Base-by-base conservation (phyloP, 345 rosid genomes). In the Excoecaria agallocha region DNA sequence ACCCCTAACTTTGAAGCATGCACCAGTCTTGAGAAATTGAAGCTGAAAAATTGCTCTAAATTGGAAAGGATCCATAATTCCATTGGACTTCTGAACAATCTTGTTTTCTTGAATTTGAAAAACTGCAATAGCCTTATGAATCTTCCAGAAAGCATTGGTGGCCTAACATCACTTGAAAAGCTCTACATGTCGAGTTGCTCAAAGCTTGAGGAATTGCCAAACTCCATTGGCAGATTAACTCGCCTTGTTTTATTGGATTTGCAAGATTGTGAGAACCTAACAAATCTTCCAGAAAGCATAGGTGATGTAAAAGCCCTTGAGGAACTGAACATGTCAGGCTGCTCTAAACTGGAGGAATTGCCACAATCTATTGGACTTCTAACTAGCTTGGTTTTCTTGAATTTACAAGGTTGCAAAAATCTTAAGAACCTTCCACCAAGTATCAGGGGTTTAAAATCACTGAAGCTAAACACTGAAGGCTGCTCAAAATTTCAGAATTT, bases 11-110 rank as follows among this genome's bases (percentile, higher is more conserved):
- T 76, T 43, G 57, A 64, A 35, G 66, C 16, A 22, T 38, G 72
- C 35, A 35, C 65, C 5, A 43, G 39, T 54, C 70, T 76, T 41
- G 69, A 63, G 48, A 70, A 25, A 13, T 13, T 76, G 64, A n/a
- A 20, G 39, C 71, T 76, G 51, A 64, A 55, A 38, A 66, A 20
- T 54, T 76, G 79, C 75, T n/a, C 25, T 20, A 70, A 69, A 12
- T 55, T 76, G 75, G 30, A 10, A 22, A 8, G 63, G 8, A 49
- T 76, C 64, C 70, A 76, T 63, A 50, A 64, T 37, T 69, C 79
- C 71, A 76, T 76, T 56, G 62, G 71, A 54, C 12, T 60, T 55
- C 66, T 76, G 9, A 43, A 11, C 10, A 48, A 13, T 41, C 79
- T 76, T 30, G 35, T 24, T 3, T 43, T 30, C 9, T 48, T 76